Conservation (phyloP, 148 eudicot genomes). For the Diospyros kaki region DNA sequence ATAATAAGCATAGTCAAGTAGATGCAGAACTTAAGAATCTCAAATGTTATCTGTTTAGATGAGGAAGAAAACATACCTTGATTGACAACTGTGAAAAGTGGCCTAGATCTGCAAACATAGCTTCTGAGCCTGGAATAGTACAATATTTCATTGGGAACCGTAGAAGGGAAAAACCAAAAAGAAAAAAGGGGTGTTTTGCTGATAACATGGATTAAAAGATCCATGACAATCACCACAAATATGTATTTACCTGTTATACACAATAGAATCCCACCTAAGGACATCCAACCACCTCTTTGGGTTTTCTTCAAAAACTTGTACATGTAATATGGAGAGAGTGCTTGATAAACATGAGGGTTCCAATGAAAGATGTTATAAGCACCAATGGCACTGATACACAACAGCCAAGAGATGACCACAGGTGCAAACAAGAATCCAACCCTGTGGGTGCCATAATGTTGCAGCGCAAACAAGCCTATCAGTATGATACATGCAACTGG, state of each 20-base stretch:
- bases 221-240: neutral
- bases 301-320: slow-evolving; percentile 67
- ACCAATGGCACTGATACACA: slow-evolving; percentile 62
- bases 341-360: slow-evolving; percentile 68
- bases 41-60: neutral
- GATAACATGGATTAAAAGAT: neutral
- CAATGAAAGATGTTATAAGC: slow-evolving; percentile 59
- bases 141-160: neutral
- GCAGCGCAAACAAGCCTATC: slow-evolving; percentile 67
- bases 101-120: slow-evolving; percentile 82
- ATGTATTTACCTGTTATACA: slow-evolving; percentile 57
- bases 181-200: neutral
- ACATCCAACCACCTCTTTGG: slow-evolving; percentile 60
- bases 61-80: slow-evolving; percentile 33
- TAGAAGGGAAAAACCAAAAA: neutral
- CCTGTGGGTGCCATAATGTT: slow-evolving; percentile 75
- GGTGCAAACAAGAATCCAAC: slow-evolving; percentile 77
- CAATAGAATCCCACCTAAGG: slow-evolving; percentile 64
- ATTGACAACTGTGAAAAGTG: slow-evolving; percentile 75
- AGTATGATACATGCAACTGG: slow-evolving; percentile 66
- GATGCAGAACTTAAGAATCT: neutral
- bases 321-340: slow-evolving; percentile 67
- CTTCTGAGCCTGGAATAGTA: slow-evolving; percentile 57
- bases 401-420: slow-evolving; percentile 57
- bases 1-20: neutral